Base-by-base conservation (phyloP, 345 rosid species). In the Heritiera littoralis region DNA sequence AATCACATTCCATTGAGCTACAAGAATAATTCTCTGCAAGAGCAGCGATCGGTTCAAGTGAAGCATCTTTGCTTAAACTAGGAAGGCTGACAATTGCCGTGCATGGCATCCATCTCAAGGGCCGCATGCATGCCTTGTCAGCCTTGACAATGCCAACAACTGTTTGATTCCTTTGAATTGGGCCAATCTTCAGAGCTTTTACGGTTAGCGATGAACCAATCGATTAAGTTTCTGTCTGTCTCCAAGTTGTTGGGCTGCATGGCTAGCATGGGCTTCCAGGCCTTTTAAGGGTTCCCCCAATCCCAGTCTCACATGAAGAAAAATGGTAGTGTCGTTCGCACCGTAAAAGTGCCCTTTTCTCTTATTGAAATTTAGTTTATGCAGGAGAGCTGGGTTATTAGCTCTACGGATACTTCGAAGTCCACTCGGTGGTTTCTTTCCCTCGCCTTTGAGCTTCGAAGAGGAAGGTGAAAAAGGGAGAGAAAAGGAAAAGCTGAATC, bases 1-100 rank as follows among this genome's bases (percentile, higher is more conserved):
- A 77, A 77, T 66, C 74, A 66, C 23, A 52, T 77, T 77, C 80
- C 72, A 51, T 54, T n/a, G 32, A 38, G 43, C 49, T 41, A 11
- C 9, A 0, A 13, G 61, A 72, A 60, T 23, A 58, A 71, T 48
- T 72, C 52, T 28, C 6, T 54, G 17, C 15, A 30, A 41, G 11
- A 63, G 3, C 40, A 30, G 32, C 6, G 35, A 45, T 64, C 45
- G 68, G 14, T 64, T 35, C 38, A 32, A 64, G 68, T 64, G 68
- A n/a, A 32, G 68, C 43, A 32, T 64, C 68, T 60, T 23, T 23
- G 63, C 32, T 12, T 28, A 28, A 61, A 61, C 66, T 23, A 7
- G 35, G 15, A 60, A 60, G 13, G 43, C 4, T 41, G 3, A 2
- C 38, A 35, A 5, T 20, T 20, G 32, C 32, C 38, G 1, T 35